Conservation (phyloP, 75 land plant genomes). For the Cupressus sempervirens region DNA sequence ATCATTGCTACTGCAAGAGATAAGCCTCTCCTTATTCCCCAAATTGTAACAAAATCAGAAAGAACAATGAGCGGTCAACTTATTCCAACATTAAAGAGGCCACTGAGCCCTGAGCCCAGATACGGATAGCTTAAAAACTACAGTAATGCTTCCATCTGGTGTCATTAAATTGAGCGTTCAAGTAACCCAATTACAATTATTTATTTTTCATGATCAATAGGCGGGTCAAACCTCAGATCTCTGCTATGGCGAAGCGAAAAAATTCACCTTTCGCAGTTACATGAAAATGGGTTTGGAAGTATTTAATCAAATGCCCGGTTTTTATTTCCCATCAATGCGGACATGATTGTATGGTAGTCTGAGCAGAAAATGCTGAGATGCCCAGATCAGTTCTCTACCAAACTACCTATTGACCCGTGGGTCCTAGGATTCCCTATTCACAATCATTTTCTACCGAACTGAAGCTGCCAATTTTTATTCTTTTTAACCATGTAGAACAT, state of each 20-base stretch:
- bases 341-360: neutral
- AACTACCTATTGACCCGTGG: neutral
- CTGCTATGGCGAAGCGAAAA: neutral
- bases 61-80: neutral
- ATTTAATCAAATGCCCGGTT: neutral
- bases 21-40: neutral
- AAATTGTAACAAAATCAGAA: neutral
- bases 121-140: neutral
- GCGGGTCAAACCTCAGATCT: neutral
- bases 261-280: neutral
- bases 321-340: neutral
- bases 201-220: neutral
- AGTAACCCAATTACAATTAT: neutral
- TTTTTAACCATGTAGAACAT: too few relatives aligned
- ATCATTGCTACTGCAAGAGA: neutral
- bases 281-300: neutral
- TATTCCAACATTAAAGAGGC: neutral
- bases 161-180: neutral
- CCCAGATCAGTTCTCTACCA: neutral
- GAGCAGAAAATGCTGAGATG: neutral
- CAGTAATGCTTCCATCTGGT: neutral
- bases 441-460: too few relatives aligned
- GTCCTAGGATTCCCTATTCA: too few relatives aligned
- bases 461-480: too few relatives aligned
- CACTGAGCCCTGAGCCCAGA: neutral